These are phyloP conservation scores for Ramaria sp. DNA, from an alignment of 768 basidiomycete species.

Conservation along the genomic window DNA sequence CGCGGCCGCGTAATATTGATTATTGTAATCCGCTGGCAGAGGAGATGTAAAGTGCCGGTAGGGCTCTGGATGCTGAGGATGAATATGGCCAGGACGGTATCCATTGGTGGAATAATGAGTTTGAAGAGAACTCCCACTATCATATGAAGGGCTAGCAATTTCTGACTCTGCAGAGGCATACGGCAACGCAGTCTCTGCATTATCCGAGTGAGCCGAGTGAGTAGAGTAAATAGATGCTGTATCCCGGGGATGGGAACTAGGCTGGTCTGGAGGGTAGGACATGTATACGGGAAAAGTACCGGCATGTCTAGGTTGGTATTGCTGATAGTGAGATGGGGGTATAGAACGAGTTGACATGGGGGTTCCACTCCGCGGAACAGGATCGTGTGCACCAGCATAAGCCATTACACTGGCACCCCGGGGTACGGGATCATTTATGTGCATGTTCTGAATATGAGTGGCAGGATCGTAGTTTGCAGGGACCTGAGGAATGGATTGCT, in stretches of 20 bases:
- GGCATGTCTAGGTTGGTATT: slow-evolving; percentile 27
- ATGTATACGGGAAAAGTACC: slow-evolving; percentile 27
- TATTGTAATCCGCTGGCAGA: slow-evolving; percentile 9
- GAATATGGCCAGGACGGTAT: slow-evolving; percentile 8
- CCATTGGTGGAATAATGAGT: neutral
- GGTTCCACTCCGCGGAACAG: slow-evolving; percentile 43
- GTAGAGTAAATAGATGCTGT: slow-evolving; percentile 16
- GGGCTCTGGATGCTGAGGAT: neutral
- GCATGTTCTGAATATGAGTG: slow-evolving; percentile 37
- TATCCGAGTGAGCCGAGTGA: slow-evolving; percentile 13
- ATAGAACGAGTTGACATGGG: slow-evolving; percentile 40
- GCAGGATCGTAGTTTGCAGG: slow-evolving; percentile 34
- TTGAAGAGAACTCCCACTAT: slow-evolving; percentile 22
- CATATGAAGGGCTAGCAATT: slow-evolving; percentile 26
- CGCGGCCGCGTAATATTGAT: slow-evolving; percentile 46
- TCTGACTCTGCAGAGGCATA: slow-evolving; percentile 25
- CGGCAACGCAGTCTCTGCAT: slow-evolving; percentile 16
- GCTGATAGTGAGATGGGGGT: slow-evolving; percentile 16
- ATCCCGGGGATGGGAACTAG: slow-evolving; percentile 10
- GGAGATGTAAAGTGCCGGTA: slow-evolving; percentile 8
- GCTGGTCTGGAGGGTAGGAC: slow-evolving; percentile 14
- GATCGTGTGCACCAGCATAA: slow-evolving; percentile 26
- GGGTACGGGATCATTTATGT: slow-evolving; percentile 33
- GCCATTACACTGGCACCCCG: slow-evolving; percentile 21
- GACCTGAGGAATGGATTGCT: slow-evolving; percentile 18